Conservation (phyloP, 129 eudicot genomes). For the Saussurea involucrata region DNA sequence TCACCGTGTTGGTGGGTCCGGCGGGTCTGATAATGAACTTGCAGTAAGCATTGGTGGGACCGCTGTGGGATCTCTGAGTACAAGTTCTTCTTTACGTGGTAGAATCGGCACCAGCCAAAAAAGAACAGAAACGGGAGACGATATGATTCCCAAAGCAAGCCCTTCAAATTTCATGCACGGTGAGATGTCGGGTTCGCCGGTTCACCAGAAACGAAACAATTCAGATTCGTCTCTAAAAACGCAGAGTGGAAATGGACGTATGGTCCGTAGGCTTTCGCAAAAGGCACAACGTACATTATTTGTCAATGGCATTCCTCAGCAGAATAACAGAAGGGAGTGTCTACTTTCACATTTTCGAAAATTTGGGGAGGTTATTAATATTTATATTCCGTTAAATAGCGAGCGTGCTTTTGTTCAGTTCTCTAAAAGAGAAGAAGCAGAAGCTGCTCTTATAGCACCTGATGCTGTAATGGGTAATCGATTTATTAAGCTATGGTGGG, state of each 20-base stretch:
- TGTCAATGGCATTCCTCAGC: slow-evolving; percentile 69
- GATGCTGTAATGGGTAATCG: slow-evolving; percentile 96
- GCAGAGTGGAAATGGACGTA: slow-evolving; percentile 40
- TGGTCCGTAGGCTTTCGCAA: slow-evolving; percentile 52
- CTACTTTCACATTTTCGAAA: slow-evolving; percentile 82
- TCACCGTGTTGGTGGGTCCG: slow-evolving; percentile 23
- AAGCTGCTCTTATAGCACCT: slow-evolving; percentile 77
- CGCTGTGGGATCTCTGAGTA: slow-evolving; percentile 40
- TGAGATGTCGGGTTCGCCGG: slow-evolving; percentile 26
- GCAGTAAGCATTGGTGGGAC: slow-evolving; percentile 23
- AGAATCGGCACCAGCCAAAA: slow-evolving; percentile 39
- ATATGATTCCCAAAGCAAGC: slow-evolving; percentile 30
- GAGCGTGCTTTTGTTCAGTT: slow-evolving; percentile 92
- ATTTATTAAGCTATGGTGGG: slow-evolving; percentile 86
- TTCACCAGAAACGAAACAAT: slow-evolving; percentile 1
- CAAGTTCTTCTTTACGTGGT: slow-evolving; percentile 50
- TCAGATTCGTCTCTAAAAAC: slow-evolving; percentile 35
- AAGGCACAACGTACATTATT: slow-evolving; percentile 78
- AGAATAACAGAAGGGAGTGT: slow-evolving; percentile 61
- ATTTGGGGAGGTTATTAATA: slow-evolving; percentile 77
- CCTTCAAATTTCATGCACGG: slow-evolving; percentile 35
- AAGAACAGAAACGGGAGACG: slow-evolving; percentile 34
- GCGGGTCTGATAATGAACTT: slow-evolving; percentile 41
- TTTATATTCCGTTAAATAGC: slow-evolving; percentile 57
- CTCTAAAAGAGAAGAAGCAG: slow-evolving; percentile 89